A percentile compares a stretch with the other conserved stretches of the same genome.
These are phyloP conservation scores for Xylaria arbuscula DNA, from an alignment of 2,329 filamentous ascomycete genomes.

Conservation along the genomic window DNA sequence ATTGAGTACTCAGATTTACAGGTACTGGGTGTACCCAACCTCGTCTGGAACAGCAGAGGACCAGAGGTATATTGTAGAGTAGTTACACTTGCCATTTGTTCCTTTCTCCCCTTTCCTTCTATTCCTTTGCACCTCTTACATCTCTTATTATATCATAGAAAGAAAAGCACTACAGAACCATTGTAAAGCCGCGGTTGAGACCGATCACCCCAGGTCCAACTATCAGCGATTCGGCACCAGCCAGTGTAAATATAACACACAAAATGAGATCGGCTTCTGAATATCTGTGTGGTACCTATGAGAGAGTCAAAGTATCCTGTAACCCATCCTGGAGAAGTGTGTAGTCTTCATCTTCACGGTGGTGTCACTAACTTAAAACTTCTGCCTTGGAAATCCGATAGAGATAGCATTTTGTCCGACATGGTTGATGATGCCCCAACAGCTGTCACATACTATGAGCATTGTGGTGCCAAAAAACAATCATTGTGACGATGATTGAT, in stretches of 20 bases:
- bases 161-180: not conserved
- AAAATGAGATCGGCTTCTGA: not conserved
- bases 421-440: not conserved
- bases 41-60: too few species aligned
- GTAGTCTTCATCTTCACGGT: not conserved
- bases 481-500: not conserved
- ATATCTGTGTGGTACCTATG: not conserved
- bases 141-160: too few species aligned
- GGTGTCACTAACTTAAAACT: not conserved
- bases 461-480: not conserved
- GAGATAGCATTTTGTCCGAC: not conserved
- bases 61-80: too few species aligned
- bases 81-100: too few species aligned
- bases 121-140: too few species aligned
- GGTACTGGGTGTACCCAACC: not conserved
- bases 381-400: not conserved
- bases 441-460: not conserved
- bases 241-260: not conserved
- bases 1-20: not conserved
- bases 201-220: not conserved
- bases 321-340: not conserved
- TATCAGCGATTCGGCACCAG: not conserved
- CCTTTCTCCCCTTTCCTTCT: too few species aligned
- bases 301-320: not conserved
- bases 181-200: not conserved